These are phyloP conservation scores for Yarrowia deformans DNA, from an alignment of 805 yeast genomes.

Conservation along the genomic window DNA sequence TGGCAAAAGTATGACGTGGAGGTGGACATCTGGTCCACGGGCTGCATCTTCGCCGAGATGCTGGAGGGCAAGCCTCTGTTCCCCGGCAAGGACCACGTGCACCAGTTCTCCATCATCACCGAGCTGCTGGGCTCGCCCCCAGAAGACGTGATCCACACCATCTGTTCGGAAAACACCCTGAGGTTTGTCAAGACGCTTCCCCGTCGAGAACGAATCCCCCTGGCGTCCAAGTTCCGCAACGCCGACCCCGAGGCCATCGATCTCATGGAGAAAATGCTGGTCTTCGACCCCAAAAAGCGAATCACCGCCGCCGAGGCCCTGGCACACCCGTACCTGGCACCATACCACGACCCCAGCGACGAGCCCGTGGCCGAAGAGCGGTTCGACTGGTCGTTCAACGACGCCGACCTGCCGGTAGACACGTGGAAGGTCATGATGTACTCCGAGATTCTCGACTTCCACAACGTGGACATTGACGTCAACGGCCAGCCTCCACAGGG, in stretches of 20 bases:
- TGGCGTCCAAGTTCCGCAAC: constrained; percentile 76
- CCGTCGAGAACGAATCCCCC: constrained; percentile 88
- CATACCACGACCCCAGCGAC: constrained; percentile 96
- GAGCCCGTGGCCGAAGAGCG: constrained; percentile 93
- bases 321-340: constrained; percentile 88
- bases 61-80: constrained; percentile 95
- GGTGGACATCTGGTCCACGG: constrained; percentile 98
- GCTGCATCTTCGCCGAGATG: constrained; percentile 97
- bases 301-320: constrained; percentile 91
- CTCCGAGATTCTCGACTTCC: constrained; percentile 94
- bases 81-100: constrained; percentile 98
- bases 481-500: constrained; percentile 37
- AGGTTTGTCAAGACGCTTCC: constrained; percentile 95
- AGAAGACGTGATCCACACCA: constrained; percentile 92
- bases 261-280: constrained; percentile 84
- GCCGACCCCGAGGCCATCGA: constrained; percentile 79
- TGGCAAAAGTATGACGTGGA: constrained; percentile 98
- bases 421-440: constrained; percentile 99
- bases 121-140: constrained; percentile 97
- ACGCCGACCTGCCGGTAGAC: constrained; percentile 96
- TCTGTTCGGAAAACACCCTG: constrained; percentile 92
- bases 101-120: constrained; percentile 95
- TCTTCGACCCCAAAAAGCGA: constrained; percentile 93
- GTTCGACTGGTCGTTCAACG: constrained; percentile 98
- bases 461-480: constrained; percentile 67